phyloP scores from a whole-genome alignment of 1,284 basidiomycete species.

The Omphalotus olearius region DNA sequence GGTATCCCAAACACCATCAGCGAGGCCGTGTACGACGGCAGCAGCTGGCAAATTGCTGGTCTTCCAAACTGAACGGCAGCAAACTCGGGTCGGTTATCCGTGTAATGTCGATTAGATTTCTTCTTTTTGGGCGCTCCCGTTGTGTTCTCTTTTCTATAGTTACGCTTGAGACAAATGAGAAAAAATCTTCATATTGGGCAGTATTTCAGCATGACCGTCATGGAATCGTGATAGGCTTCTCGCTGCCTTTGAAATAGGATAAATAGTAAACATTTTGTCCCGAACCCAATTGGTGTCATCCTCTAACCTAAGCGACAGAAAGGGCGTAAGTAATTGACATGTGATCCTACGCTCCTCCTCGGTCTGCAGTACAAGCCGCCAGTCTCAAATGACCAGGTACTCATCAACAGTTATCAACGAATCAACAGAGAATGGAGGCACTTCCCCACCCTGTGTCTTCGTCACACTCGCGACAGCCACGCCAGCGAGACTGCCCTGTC shows the following conservation, averaged over 20 bases:
- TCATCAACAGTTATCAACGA: constrained; percentile 68
- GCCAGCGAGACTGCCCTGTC: constrained; percentile 73
- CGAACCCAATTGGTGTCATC: too few relatives aligned
- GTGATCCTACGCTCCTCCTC: neutral
- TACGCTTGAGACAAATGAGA: too few relatives aligned
- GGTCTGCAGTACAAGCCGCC: neutral
- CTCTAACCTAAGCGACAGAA: too few relatives aligned
- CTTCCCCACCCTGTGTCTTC: constrained; percentile 54
- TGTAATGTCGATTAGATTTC: too few relatives aligned
- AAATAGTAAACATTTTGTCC: too few relatives aligned
- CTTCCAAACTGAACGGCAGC: neutral
- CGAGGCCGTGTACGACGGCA: neutral
- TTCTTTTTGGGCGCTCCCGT: too few relatives aligned
- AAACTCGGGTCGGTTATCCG: too few relatives aligned
- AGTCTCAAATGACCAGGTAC: constrained; percentile 51
- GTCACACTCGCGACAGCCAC: constrained; percentile 59
- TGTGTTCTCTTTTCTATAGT: too few relatives aligned
- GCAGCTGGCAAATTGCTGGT: neutral
- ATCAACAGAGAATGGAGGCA: constrained; percentile 76
- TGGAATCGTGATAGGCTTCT: too few relatives aligned
- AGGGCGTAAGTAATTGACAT: neutral
- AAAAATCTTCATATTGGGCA: too few relatives aligned
- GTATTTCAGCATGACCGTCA: too few relatives aligned
- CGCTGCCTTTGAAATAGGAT: too few relatives aligned
- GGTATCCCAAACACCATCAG: neutral